phyloP scores from a whole-genome alignment of 495 filamentous ascomycete species.

The Podospora appendiculata region DNA sequence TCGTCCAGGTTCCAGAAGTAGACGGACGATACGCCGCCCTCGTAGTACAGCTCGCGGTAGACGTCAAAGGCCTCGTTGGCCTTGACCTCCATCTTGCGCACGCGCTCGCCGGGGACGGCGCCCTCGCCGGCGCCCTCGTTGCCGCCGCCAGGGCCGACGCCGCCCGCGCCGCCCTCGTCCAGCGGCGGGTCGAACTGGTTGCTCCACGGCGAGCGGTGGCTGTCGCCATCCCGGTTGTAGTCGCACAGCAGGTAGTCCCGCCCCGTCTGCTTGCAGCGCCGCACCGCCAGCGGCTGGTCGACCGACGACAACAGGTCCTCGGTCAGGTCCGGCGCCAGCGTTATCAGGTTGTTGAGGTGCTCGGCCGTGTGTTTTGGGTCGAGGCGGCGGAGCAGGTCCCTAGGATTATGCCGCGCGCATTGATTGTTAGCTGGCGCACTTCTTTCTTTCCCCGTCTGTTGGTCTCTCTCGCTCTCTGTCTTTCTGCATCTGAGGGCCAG shows the following conservation, averaged over 20 bases:
- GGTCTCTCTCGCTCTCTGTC: too few species aligned
- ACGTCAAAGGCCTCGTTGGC: constrained; percentile 96
- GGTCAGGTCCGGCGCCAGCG: constrained; percentile 79
- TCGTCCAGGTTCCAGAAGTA: constrained; percentile 99
- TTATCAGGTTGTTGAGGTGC: constrained; percentile 80
- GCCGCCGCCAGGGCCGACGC: constrained; percentile 25
- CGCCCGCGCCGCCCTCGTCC: constrained; percentile 36
- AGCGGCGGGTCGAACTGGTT: constrained; percentile 94
- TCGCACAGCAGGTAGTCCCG: constrained; percentile 98
- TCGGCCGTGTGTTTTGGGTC: constrained; percentile 82
- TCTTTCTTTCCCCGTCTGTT: not conserved
- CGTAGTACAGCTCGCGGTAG: constrained; percentile 96
- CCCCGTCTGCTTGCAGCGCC: constrained; percentile 76
- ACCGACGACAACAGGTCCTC: constrained; percentile 97
- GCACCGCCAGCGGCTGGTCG: constrained; percentile 85
- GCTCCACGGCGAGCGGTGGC: constrained; percentile 93
- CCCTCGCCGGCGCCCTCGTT: constrained; percentile 49
- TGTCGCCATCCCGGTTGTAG: constrained; percentile 98
- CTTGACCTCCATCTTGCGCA: constrained; percentile 85
- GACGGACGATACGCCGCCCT: constrained; percentile 88
- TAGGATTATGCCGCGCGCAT: constrained; percentile 24
- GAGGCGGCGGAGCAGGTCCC: constrained; percentile 96
- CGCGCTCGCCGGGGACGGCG: constrained; percentile 73
- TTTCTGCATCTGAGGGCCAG: not conserved
- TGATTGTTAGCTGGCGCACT: not conserved